A percentile compares a stretch with the other conserved stretches of the same genome.
phyloP scores from a whole-genome alignment of 2,329 filamentous ascomycete genomes.

The Apiospora phragmitis region DNA sequence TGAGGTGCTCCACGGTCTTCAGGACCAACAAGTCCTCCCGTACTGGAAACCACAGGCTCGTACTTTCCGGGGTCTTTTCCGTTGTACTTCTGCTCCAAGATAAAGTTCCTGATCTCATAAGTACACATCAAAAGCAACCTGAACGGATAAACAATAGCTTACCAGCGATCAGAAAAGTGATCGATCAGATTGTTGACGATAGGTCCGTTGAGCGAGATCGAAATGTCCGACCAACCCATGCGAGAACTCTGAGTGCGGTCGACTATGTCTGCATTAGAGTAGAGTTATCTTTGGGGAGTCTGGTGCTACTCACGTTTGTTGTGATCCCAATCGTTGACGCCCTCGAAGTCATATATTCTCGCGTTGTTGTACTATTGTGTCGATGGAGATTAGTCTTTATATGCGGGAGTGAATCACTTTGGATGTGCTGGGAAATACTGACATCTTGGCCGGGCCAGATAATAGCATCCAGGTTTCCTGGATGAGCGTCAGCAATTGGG shows the following conservation, averaged over 20 bases:
- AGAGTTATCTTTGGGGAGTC: not conserved
- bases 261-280: slow-evolving; percentile 44
- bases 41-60: slow-evolving; percentile 27
- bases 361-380: slow-evolving; percentile 75
- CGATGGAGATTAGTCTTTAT: not conserved
- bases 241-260: slow-evolving; percentile 76
- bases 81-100: slow-evolving; percentile 79
- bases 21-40: slow-evolving; percentile 21
- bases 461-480: slow-evolving; percentile 71
- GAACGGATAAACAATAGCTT: slow-evolving; percentile 14
- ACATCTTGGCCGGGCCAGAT: slow-evolving; percentile 83
- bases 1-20: slow-evolving; percentile 14
- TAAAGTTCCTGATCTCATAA: slow-evolving; percentile 66
- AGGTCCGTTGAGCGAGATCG: slow-evolving; percentile 72
- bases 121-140: slow-evolving; percentile 17
- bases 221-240: slow-evolving; percentile 93
- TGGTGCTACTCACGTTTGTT: slow-evolving; percentile 63
- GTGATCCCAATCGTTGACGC: slow-evolving; percentile 76
- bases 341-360: slow-evolving; percentile 76
- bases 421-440: not conserved
- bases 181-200: slow-evolving; percentile 72
- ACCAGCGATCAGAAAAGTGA: slow-evolving; percentile 85
- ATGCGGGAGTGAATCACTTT: too few species aligned
- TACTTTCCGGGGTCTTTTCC: slow-evolving; percentile 53
- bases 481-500: slow-evolving; percentile 81